A percentile compares a stretch with the other conserved stretches of the same genome.
These are phyloP conservation scores for Phyllosticta citriasiana DNA, from an alignment of 2,329 filamentous ascomycete species.

Conservation along the genomic window DNA sequence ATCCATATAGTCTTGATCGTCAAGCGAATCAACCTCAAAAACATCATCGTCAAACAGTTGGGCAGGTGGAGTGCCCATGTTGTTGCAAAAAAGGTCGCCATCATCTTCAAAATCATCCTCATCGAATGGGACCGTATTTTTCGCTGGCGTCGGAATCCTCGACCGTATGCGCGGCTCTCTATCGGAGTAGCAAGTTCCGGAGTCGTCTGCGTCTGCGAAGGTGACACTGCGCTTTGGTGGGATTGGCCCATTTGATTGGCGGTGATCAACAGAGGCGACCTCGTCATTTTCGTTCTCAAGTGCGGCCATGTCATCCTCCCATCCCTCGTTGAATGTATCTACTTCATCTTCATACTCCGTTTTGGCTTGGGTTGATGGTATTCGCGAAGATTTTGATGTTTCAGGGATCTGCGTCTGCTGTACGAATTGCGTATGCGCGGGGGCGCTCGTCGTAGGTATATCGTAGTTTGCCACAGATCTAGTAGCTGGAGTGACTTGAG, in stretches of 20 bases:
- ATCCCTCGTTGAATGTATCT: background rate
- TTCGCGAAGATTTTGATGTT: constrained; percentile 7
- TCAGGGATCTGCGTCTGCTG: constrained; percentile 22
- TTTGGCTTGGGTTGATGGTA: background rate
- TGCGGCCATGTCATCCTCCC: background rate
- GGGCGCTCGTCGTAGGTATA: background rate
- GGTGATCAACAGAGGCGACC: background rate
- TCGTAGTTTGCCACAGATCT: background rate
- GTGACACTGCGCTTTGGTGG: background rate
- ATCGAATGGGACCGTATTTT: constrained; percentile 17
- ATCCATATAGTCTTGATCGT: constrained; percentile 26
- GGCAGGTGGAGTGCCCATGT: constrained; percentile 28
- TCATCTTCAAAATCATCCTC: constrained; percentile 26
- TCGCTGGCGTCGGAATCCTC: constrained; percentile 11
- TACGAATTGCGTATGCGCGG: constrained; percentile 20
- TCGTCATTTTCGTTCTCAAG: background rate
- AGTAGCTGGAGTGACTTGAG: background rate
- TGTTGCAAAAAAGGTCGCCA: constrained; percentile 18
- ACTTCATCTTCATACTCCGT: background rate
- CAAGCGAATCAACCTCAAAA: constrained; percentile 7
- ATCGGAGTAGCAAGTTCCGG: constrained; percentile 14
- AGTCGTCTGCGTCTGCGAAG: constrained; percentile 18
- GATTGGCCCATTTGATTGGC: background rate
- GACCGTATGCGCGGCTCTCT: background rate
- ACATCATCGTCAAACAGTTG: constrained; percentile 15